phyloP scores from a whole-genome alignment of 768 basidiomycete genomes.

The Mycena amicta region DNA sequence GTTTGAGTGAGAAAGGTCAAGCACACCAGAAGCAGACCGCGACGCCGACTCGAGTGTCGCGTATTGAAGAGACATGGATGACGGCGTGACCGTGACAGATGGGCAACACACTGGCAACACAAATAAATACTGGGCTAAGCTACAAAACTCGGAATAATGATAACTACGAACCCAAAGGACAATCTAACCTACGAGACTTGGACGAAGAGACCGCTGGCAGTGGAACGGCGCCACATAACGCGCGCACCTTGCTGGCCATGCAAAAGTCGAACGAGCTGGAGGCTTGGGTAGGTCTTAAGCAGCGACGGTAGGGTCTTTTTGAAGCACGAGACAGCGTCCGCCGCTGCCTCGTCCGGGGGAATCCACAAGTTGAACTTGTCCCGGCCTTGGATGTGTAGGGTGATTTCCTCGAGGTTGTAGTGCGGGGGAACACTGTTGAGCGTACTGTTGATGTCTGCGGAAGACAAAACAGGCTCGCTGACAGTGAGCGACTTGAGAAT shows the following conservation, averaged over 20 bases:
- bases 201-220: constrained; percentile 10
- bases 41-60: constrained; percentile 42
- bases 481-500: constrained; percentile 7
- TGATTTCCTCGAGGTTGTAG: constrained; percentile 5
- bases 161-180: too few species aligned
- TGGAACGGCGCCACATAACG: constrained; percentile 12
- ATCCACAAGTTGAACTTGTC: constrained; percentile 22
- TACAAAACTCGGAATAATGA: not conserved
- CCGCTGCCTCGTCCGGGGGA: constrained; percentile 14
- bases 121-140: not conserved
- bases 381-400: constrained; percentile 16
- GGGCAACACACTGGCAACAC: not conserved
- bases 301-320: constrained; percentile 7
- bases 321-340: constrained; percentile 17
- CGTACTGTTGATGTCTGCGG: constrained; percentile 10
- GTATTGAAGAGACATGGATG: constrained; percentile 36
- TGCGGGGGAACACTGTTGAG: not conserved
- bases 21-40: constrained; percentile 29
- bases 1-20: not conserved
- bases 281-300: constrained; percentile 4
- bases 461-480: constrained; percentile 10
- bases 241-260: constrained; percentile 11
- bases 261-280: constrained; percentile 9
- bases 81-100: not conserved
- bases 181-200: too few species aligned